Evolutionary conservation across 2,329 filamentous ascomycete species (phyloP).

Genomic region (Xylaria sp.): DNA sequence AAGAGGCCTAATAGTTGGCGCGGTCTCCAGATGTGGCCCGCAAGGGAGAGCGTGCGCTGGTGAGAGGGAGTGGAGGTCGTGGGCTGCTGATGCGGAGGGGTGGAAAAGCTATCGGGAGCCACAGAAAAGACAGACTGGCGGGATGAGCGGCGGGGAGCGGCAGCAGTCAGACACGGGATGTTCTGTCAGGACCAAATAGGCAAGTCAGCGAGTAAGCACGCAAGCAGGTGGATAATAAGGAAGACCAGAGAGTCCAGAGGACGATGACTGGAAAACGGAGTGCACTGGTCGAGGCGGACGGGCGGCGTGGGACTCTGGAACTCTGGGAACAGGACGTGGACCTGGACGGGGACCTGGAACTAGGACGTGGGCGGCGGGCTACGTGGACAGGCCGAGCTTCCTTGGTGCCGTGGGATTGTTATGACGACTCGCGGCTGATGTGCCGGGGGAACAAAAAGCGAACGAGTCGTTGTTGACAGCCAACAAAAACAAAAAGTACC

Average conservation of each 20-base stretch:
- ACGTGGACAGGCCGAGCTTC: constrained; percentile 38
- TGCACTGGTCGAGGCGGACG: constrained; percentile 20
- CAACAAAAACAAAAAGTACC: constrained; percentile 37
- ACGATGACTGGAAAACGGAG: constrained; percentile 13
- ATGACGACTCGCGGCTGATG: constrained; percentile 26
- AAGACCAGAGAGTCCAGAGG: constrained; percentile 15
- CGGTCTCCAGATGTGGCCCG: constrained; percentile 26
- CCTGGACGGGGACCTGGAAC: not conserved
- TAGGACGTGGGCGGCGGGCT: constrained; percentile 28
- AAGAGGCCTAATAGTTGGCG: constrained; percentile 18
- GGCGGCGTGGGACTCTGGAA: constrained; percentile 11
- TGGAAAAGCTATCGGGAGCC: constrained; percentile 30
- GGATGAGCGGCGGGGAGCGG: constrained; percentile 34
- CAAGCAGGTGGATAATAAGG: not conserved
- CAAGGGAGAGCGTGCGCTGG: constrained; percentile 28
- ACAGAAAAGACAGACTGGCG: constrained; percentile 18
- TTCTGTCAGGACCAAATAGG: constrained; percentile 33
- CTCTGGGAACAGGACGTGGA: constrained; percentile 3
- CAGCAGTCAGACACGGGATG: constrained; percentile 39
- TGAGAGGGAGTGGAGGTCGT: constrained; percentile 37
- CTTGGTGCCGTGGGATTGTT: constrained; percentile 29
- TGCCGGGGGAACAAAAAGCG: constrained; percentile 30
- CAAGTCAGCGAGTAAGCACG: constrained; percentile 19
- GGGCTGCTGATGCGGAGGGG: constrained; percentile 34
- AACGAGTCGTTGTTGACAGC: constrained; percentile 30